These are phyloP conservation scores for Paecilomyces niveus DNA, from an alignment of 2,329 filamentous ascomycete genomes.

Conservation along the genomic window DNA sequence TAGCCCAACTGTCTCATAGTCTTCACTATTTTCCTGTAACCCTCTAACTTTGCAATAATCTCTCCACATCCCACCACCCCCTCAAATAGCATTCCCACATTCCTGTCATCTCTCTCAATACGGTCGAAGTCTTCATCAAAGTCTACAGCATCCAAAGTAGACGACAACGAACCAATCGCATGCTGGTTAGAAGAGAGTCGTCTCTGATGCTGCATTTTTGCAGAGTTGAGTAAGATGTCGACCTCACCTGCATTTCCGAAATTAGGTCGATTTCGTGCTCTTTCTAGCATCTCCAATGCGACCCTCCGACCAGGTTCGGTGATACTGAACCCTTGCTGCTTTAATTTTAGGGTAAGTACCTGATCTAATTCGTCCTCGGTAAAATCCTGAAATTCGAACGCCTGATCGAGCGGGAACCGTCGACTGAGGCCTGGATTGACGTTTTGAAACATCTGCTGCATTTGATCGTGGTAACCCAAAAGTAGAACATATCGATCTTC, in stretches of 20 bases:
- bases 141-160: conserved; percentile 29
- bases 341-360: conserved; percentile 60
- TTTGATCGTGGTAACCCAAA: conserved; percentile 62
- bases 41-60: conserved; percentile 47
- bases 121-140: conserved; percentile 57
- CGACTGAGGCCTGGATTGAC: conserved; percentile 63
- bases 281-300: conserved; percentile 53
- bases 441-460: conserved; percentile 67
- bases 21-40: conserved; percentile 47
- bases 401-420: conserved; percentile 57
- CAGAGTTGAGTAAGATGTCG: conserved; percentile 57
- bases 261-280: conserved; percentile 55
- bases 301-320: conserved; percentile 47
- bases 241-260: conserved; percentile 71
- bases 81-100: conserved; percentile 50
- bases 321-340: conserved; percentile 46
- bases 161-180: conserved; percentile 6
- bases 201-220: conserved; percentile 48
- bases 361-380: conserved; percentile 47
- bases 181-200: conserved; percentile 22
- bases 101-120: conserved; percentile 38
- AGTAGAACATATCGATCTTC: conserved; percentile 68
- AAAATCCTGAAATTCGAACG: conserved; percentile 66
- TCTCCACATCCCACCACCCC: conserved; percentile 53
- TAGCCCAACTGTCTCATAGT: conserved; percentile 46